Conservation (phyloP, 805 yeast species). For the Schwanniomyces occidentalis region DNA sequence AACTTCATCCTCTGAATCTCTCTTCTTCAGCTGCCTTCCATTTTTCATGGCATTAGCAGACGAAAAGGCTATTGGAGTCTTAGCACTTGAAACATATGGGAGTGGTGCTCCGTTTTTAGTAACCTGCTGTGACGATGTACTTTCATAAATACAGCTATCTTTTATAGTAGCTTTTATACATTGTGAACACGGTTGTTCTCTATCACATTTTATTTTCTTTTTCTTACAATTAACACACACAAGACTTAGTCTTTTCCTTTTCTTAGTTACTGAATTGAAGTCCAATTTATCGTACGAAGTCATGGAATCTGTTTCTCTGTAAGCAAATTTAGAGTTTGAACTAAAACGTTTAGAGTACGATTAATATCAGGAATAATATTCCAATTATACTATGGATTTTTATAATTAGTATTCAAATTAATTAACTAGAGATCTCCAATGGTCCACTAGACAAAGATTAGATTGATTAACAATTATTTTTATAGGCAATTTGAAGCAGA, state of each 20-base stretch:
- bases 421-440: too few species aligned
- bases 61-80: conserved; percentile 18
- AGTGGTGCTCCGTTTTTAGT: background rate
- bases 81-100: conserved; percentile 21
- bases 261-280: conserved; percentile 6
- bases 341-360: too few species aligned
- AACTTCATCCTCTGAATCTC: conserved; percentile 5
- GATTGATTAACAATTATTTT: too few species aligned
- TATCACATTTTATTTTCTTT: conserved; percentile 37
- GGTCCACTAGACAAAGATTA: too few species aligned
- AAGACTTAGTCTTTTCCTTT: conserved; percentile 37
- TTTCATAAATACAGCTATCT: conserved; percentile 14
- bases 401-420: too few species aligned
- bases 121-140: background rate
- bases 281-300: too few species aligned
- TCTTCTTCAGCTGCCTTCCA: background rate
- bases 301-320: too few species aligned
- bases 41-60: background rate
- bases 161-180: conserved; percentile 28
- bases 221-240: conserved; percentile 38
- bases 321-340: background rate
- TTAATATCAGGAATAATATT: too few species aligned
- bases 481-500: too few species aligned
- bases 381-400: too few species aligned
- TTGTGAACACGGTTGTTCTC: conserved; percentile 34